Conservation (phyloP, 2,329 filamentous ascomycete genomes). For the Teratosphaeria pseudoeucalypti region DNA sequence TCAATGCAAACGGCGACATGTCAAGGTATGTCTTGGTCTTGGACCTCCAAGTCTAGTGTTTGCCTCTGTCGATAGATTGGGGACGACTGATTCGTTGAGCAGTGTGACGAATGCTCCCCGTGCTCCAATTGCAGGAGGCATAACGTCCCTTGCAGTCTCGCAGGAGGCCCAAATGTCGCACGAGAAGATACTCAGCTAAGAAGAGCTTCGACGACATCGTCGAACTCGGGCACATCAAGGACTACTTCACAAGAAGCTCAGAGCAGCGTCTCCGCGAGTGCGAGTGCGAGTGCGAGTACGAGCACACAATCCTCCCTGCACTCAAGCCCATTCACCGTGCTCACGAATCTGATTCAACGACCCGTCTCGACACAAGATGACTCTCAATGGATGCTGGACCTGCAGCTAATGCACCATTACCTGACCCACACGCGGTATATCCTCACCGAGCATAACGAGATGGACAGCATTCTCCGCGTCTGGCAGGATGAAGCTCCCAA, state of each 20-base stretch:
- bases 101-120: slow-evolving; percentile 23
- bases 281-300: background rate
- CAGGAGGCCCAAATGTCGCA: slow-evolving; percentile 20
- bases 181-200: slow-evolving; percentile 18
- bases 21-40: slow-evolving; percentile 19
- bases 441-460: slow-evolving; percentile 14
- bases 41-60: background rate
- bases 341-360: slow-evolving; percentile 18
- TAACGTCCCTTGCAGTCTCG: slow-evolving; percentile 21
- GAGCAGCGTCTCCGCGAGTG: slow-evolving; percentile 6
- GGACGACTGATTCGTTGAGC: slow-evolving; percentile 2
- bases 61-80: background rate
- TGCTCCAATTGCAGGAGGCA: slow-evolving; percentile 23
- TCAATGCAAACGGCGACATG: slow-evolving; percentile 24
- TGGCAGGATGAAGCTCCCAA: slow-evolving; percentile 20
- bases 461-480: slow-evolving; percentile 13
- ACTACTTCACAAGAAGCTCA: slow-evolving; percentile 10
- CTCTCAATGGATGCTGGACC: slow-evolving; percentile 16
- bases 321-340: slow-evolving; percentile 12
- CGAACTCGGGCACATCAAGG: slow-evolving; percentile 7
- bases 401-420: slow-evolving; percentile 24
- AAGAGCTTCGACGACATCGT: slow-evolving; percentile 12
- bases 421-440: slow-evolving; percentile 13
- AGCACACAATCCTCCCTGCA: slow-evolving; percentile 3
- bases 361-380: slow-evolving; percentile 10